A percentile compares a stretch with the other conserved stretches of the same genome.
phyloP scores from a whole-genome alignment of 257 asterid genomes.

The Cinchona pubescens region DNA sequence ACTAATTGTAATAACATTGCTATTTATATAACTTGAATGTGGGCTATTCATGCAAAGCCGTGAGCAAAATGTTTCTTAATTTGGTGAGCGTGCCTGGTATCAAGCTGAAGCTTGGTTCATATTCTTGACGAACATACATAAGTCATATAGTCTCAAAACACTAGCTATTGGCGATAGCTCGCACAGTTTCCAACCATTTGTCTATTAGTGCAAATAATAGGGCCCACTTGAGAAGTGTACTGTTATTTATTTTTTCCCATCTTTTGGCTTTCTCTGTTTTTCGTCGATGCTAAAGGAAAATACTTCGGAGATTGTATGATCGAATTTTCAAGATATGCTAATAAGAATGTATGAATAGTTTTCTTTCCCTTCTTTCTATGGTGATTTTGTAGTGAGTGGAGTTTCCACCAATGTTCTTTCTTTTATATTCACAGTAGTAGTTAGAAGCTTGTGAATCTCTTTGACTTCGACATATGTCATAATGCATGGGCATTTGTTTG shows the following conservation, averaged over 20 bases:
- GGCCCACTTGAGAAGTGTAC: neutral
- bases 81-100: neutral
- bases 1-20: neutral
- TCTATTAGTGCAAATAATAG: neutral
- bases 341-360: neutral
- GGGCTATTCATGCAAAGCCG: neutral
- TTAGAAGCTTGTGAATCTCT: neutral
- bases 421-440: neutral
- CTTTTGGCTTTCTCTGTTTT: neutral
- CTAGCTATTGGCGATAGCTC: neutral
- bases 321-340: neutral
- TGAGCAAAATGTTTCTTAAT: neutral
- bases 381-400: neutral
- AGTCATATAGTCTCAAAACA: neutral
- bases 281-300: neutral
- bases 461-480: neutral
- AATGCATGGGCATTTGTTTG: neutral
- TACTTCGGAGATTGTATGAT: neutral
- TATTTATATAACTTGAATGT: neutral
- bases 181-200: neutral
- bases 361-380: neutral
- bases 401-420: neutral
- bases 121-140: neutral
- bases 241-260: neutral
- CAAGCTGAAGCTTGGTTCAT: neutral